These are phyloP conservation scores for Wolfiporia cocos DNA, from an alignment of 1,284 basidiomycete species.

Conservation along the genomic window DNA sequence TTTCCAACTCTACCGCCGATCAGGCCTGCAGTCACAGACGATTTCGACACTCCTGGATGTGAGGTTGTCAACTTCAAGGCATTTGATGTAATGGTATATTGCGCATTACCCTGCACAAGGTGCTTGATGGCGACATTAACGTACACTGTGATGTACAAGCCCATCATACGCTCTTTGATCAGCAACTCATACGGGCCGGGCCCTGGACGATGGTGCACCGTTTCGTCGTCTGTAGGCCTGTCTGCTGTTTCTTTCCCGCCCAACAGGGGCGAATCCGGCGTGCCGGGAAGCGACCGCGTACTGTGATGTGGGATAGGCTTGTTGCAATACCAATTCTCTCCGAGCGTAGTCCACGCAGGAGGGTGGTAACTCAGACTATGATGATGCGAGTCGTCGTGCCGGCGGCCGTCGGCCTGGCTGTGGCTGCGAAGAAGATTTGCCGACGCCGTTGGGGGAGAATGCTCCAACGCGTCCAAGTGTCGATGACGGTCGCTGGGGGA, in stretches of 20 bases:
- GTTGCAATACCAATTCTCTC: constrained; percentile 69
- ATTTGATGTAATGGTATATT: neutral
- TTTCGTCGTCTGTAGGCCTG: constrained; percentile 26
- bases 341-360: constrained; percentile 64
- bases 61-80: neutral
- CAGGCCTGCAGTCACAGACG: constrained; percentile 78
- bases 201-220: constrained; percentile 14
- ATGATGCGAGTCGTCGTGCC: constrained; percentile 4
- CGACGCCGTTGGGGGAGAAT: too few species aligned
- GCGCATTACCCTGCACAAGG: constrained; percentile 47
- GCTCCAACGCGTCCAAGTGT: too few species aligned
- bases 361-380: constrained; percentile 15
- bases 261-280: neutral
- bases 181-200: constrained; percentile 74
- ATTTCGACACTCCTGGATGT: constrained; percentile 52
- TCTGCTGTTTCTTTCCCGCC: constrained; percentile 5
- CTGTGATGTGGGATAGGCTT: constrained; percentile 15
- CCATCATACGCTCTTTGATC: constrained; percentile 85
- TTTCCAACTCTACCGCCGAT: constrained; percentile 85
- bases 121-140: constrained; percentile 60
- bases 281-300: neutral
- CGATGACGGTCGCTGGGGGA: neutral
- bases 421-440: neutral
- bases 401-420: neutral
- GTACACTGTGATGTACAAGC: constrained; percentile 74